phyloP scores from a whole-genome alignment of 306 rosid genomes.

The Neltuma alba region DNA sequence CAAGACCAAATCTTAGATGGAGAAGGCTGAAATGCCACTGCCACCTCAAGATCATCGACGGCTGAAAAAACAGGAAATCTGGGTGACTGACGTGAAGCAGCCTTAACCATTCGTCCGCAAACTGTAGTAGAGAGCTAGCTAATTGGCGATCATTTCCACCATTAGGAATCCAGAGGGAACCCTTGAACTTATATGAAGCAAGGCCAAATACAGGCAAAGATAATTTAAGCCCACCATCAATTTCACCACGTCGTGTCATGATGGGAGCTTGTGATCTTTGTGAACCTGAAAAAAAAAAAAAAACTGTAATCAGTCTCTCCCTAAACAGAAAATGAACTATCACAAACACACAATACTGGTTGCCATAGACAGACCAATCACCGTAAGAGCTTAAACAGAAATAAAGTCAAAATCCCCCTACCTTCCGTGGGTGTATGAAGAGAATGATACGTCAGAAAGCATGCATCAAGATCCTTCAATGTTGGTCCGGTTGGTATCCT shows the following conservation, averaged over 20 bases:
- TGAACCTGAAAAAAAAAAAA: slow-evolving; percentile 68
- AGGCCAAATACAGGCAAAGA: slow-evolving; percentile 81
- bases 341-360: neutral
- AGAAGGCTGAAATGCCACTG: slow-evolving; percentile 30
- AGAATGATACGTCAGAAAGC: slow-evolving; percentile 83
- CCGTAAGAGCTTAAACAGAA: slow-evolving; percentile 21
- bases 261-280: slow-evolving; percentile 47
- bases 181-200: slow-evolving; percentile 91
- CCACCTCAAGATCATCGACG: slow-evolving; percentile 46
- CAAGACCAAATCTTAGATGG: slow-evolving; percentile 36
- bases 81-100: slow-evolving; percentile 75
- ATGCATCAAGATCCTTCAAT: slow-evolving; percentile 86
- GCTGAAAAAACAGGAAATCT: slow-evolving; percentile 84
- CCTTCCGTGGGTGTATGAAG: slow-evolving; percentile 71
- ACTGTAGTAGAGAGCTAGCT: slow-evolving; percentile 62
- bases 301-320: neutral
- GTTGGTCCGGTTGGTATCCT: slow-evolving; percentile 97
- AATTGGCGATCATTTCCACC: slow-evolving; percentile 68
- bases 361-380: neutral
- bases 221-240: slow-evolving; percentile 53
- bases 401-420: slow-evolving; percentile 30
- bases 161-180: slow-evolving; percentile 78
- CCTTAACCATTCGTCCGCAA: slow-evolving; percentile 68
- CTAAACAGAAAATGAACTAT: slow-evolving; percentile 18
- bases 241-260: slow-evolving; percentile 43